A percentile compares a stretch with the other conserved stretches of the same genome.
Conservation (phyloP, 495 filamentous ascomycete species). For the Tuber borchii region DNA sequence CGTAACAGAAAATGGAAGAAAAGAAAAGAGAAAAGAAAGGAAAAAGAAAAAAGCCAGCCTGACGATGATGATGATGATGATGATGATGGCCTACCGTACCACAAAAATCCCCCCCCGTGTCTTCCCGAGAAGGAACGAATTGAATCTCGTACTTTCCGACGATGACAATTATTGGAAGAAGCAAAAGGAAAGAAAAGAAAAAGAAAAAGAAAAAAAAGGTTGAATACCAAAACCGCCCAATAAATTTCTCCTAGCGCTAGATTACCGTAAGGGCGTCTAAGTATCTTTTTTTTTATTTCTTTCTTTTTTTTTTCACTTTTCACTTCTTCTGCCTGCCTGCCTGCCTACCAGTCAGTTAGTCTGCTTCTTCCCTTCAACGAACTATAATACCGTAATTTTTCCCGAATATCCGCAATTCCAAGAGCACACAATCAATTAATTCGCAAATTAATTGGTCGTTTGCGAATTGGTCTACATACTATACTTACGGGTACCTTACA, state of each 20-base stretch:
- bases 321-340: too few relatives aligned
- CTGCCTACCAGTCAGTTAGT: too few relatives aligned
- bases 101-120: neutral
- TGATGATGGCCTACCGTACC: neutral
- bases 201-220: neutral
- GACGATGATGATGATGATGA: neutral
- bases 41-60: neutral
- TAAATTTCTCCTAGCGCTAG: neutral
- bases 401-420: neutral
- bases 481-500: neutral
- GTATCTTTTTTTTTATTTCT: neutral
- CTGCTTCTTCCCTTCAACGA: neutral
- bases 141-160: neutral
- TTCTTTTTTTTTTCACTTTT: neutral
- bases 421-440: neutral
- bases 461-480: neutral
- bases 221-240: neutral
- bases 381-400: neutral
- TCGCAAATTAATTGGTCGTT: neutral
- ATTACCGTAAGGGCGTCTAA: neutral
- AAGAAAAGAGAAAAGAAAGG: neutral
- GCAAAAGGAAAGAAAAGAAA: neutral
- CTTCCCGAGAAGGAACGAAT: conserved; percentile 3
- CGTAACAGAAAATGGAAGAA: neutral
- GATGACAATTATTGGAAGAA: conserved; percentile 4